Evolutionary conservation across 2,329 filamentous ascomycete genomes (phyloP).

Genomic region (Coniochaeta ligniaria): DNA sequence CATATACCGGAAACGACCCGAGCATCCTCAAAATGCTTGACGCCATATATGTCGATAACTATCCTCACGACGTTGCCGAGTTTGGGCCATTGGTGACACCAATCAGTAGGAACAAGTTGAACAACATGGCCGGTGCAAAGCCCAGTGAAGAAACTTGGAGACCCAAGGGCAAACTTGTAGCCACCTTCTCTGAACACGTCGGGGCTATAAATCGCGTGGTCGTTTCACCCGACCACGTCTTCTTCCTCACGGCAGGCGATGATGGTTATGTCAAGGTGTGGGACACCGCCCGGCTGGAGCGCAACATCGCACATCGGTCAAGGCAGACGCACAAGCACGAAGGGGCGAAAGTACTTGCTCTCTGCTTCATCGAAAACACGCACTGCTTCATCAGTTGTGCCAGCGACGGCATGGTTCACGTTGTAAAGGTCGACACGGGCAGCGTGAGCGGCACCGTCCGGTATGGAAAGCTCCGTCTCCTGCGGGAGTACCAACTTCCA

Average conservation of each 20-base stretch:
- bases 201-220: constrained; percentile 75
- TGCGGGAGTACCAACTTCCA: constrained; percentile 76
- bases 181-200: constrained; percentile 82
- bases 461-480: constrained; percentile 69
- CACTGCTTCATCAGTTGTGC: constrained; percentile 90
- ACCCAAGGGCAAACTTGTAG: constrained; percentile 76
- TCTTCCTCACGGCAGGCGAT: constrained; percentile 90
- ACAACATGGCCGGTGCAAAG: constrained; percentile 41
- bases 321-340: constrained; percentile 78
- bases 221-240: constrained; percentile 81
- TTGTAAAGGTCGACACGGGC: constrained; percentile 67
- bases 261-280: constrained; percentile 89
- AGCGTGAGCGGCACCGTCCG: constrained; percentile 46
- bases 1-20: constrained; percentile 74
- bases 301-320: constrained; percentile 82
- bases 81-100: constrained; percentile 78
- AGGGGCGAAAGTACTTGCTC: constrained; percentile 65
- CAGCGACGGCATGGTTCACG: constrained; percentile 82
- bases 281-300: constrained; percentile 84
- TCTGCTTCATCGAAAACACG: constrained; percentile 90
- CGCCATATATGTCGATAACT: constrained; percentile 72
- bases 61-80: constrained; percentile 56
- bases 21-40: constrained; percentile 68
- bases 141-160: constrained; percentile 61
- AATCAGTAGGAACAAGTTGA: constrained; percentile 47